Evolutionary conservation across 441 rosid species (phyloP).

Genomic region (Melianthus villosus): DNA sequence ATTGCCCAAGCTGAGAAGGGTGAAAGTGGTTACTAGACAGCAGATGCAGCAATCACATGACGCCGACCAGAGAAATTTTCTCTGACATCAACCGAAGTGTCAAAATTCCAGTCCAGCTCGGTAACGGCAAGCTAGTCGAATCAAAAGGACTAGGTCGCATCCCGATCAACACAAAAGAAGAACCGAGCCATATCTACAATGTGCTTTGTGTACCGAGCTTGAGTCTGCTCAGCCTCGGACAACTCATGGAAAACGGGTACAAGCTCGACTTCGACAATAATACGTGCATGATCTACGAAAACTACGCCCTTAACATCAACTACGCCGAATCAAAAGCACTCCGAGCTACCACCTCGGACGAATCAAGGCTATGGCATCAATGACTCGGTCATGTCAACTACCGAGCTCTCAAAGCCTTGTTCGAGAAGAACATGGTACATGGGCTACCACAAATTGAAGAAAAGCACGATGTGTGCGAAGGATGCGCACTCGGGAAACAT

Average conservation of each 20-base stretch:
- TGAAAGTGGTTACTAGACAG: neutral
- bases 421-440: neutral
- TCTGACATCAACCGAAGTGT: neutral
- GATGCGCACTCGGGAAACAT: neutral
- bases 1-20: too few species aligned
- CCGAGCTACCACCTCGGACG: neutral
- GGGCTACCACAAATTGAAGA: neutral
- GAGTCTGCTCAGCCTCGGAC: neutral
- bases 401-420: neutral
- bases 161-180: neutral
- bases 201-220: neutral
- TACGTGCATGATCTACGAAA: neutral
- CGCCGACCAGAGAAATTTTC: neutral
- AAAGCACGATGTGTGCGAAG: neutral
- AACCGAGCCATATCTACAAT: neutral
- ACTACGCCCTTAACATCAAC: neutral
- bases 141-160: neutral
- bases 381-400: neutral
- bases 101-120: neutral
- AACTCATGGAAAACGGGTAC: neutral
- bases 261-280: neutral
- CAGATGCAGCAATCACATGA: conserved; percentile 1
- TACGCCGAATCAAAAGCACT: neutral
- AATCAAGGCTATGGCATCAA: neutral
- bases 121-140: neutral